A percentile compares a stretch with the other conserved stretches of the same genome.
phyloP scores from a whole-genome alignment of 2,329 filamentous ascomycete genomes.

The Paraphoma chrysanthemicola region DNA sequence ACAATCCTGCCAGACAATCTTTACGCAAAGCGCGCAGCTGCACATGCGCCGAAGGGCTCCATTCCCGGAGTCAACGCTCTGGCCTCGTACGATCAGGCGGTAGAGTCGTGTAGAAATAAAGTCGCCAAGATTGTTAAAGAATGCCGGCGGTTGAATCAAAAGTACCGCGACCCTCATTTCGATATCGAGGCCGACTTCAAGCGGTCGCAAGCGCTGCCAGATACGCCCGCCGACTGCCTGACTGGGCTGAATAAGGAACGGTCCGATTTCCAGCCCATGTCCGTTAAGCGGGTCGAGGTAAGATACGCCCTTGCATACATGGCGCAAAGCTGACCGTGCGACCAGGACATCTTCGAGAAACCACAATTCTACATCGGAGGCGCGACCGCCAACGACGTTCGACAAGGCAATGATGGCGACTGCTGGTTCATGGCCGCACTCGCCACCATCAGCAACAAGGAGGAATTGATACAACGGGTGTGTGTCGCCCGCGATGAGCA shows the following conservation, averaged over 20 bases:
- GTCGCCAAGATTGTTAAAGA: constrained; percentile 65
- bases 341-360: constrained; percentile 78
- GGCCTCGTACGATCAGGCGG: constrained; percentile 76
- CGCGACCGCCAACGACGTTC: constrained; percentile 77
- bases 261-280: constrained; percentile 65
- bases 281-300: constrained; percentile 73
- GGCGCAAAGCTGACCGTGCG: constrained; percentile 16
- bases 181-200: constrained; percentile 82
- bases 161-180: constrained; percentile 86
- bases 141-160: constrained; percentile 80
- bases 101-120: constrained; percentile 69
- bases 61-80: constrained; percentile 68
- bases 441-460: constrained; percentile 77
- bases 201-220: constrained; percentile 39
- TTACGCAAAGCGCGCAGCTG: constrained; percentile 67
- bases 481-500: constrained; percentile 76
- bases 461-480: constrained; percentile 72
- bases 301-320: neutral
- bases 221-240: constrained; percentile 56
- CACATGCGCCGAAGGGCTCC: constrained; percentile 60
- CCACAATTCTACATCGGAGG: constrained; percentile 81
- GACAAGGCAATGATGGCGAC: constrained; percentile 79
- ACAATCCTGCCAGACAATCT: constrained; percentile 73
- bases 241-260: constrained; percentile 53
- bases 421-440: constrained; percentile 87